A percentile compares a stretch with the other conserved stretches of the same genome.
phyloP scores from a whole-genome alignment of 139 green algal species.

The Coelastrella sp. region DNA sequence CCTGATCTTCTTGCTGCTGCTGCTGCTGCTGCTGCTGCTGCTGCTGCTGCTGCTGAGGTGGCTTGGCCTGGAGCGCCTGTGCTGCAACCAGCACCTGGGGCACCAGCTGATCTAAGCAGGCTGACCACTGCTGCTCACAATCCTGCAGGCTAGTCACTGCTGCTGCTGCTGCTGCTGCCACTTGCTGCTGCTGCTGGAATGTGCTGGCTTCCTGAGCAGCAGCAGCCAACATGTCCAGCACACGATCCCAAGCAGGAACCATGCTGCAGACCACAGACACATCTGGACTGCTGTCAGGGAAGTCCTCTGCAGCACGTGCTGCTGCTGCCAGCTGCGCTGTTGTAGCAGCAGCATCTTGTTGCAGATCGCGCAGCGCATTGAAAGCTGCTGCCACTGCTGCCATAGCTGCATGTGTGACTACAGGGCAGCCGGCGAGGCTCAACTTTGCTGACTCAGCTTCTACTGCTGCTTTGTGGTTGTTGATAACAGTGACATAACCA shows the following conservation, averaged over 20 bases:
- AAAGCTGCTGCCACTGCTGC: slow-evolving; percentile 33
- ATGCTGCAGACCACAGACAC: not conserved
- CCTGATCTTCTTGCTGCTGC: not conserved
- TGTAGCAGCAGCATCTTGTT: slow-evolving; percentile 7
- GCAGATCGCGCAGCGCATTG: not conserved
- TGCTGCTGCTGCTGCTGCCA: slow-evolving; percentile 2
- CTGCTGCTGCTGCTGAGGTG: slow-evolving; percentile 22
- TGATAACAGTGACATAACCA: not conserved
- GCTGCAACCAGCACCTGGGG: slow-evolving; percentile 76
- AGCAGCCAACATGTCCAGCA: slow-evolving; percentile 48
- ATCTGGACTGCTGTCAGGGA: not conserved
- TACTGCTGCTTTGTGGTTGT: not conserved
- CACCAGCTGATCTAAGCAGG: slow-evolving; percentile 59
- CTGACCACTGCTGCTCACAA: slow-evolving; percentile 41
- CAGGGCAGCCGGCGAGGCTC: not conserved
- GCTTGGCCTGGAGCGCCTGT: slow-evolving; percentile 54
- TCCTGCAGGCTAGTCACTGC: slow-evolving; percentile 21
- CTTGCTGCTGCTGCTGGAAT: slow-evolving; percentile 21
- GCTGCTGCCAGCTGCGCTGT: not conserved
- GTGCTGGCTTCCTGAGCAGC: slow-evolving; percentile 25
- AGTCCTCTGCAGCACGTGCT: not conserved
- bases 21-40: slow-evolving; percentile 7
- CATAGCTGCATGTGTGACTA: slow-evolving; percentile 24
- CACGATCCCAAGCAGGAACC: slow-evolving; percentile 57
- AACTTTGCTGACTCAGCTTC: slow-evolving; percentile 10